These are phyloP conservation scores for Dactylellina cionopaga DNA, from an alignment of 2,329 filamentous ascomycete species.

Conservation along the genomic window DNA sequence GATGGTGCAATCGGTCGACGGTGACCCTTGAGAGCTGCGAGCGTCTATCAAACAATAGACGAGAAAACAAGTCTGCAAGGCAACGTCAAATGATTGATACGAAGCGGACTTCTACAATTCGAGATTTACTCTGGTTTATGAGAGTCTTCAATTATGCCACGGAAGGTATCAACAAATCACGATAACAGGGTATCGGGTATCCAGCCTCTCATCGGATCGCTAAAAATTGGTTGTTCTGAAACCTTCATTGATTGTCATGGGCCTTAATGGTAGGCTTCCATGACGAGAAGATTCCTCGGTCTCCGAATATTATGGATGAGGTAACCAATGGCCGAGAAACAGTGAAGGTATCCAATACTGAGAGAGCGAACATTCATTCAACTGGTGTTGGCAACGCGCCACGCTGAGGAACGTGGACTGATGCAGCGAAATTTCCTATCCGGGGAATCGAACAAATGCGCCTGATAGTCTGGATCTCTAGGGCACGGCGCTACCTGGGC, in stretches of 20 bases:
- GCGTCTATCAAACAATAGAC: background rate
- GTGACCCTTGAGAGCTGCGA: conserved; percentile 25
- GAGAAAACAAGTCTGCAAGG: conserved; percentile 9
- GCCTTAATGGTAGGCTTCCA: conserved; percentile 43
- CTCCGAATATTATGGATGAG: conserved; percentile 32
- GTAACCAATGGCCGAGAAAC: conserved; percentile 40
- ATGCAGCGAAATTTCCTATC: conserved; percentile 52
- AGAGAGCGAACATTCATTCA: conserved; percentile 48
- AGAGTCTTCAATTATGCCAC: conserved; percentile 26
- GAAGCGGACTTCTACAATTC: conserved; percentile 22
- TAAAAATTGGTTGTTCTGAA: conserved; percentile 46
- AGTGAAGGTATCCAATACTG: conserved; percentile 35
- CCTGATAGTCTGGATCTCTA: conserved; percentile 43
- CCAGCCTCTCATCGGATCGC: conserved; percentile 51
- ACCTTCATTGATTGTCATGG: conserved; percentile 44
- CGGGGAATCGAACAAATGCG: conserved; percentile 48
- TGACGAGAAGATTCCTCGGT: conserved; percentile 48
- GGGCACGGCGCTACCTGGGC: conserved; percentile 51
- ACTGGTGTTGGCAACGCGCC: conserved; percentile 50
- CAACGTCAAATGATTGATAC: conserved; percentile 30
- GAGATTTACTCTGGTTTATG: conserved; percentile 47
- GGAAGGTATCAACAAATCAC: conserved; percentile 43
- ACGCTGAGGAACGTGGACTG: conserved; percentile 51
- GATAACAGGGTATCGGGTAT: conserved; percentile 36
- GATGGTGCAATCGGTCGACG: conserved; percentile 12